phyloP scores from a whole-genome alignment of 441 rosid species.

The Syzygium syzygioides region DNA sequence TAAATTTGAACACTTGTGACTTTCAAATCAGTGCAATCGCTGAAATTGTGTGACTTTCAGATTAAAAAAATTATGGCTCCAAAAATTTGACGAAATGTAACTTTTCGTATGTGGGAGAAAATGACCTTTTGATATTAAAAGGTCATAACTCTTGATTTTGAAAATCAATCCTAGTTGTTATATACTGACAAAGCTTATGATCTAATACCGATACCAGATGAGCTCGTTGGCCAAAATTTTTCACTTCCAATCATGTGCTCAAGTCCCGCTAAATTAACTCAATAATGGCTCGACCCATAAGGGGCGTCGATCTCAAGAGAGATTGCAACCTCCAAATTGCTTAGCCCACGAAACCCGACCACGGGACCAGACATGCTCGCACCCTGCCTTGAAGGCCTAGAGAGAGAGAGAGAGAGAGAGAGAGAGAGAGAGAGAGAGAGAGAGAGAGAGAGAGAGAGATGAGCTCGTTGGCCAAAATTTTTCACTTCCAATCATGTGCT shows the following conservation, averaged over 20 bases:
- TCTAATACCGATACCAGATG: neutral
- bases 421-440: too few relatives aligned
- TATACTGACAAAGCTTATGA: neutral
- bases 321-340: neutral
- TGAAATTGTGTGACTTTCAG: accelerated
- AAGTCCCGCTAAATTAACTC: neutral
- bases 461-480: neutral
- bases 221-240: neutral
- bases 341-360: neutral
- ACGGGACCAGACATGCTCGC: neutral
- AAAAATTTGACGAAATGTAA: accelerated
- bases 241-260: neutral
- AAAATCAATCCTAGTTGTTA: accelerated
- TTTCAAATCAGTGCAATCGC: neutral
- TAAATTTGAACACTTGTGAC: accelerated
- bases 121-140: neutral
- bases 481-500: neutral
- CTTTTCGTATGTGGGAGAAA: accelerated
- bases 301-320: neutral
- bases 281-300: neutral
- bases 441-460: too few relatives aligned
- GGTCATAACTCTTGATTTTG: neutral
- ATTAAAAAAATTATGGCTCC: neutral
- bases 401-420: too few relatives aligned
- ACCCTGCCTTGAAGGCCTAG: neutral